Percentiles rank a stretch among this genome's conserved stretches.
Conservation (phyloP, 768 basidiomycete genomes). For the Coprinellus micaceus region DNA sequence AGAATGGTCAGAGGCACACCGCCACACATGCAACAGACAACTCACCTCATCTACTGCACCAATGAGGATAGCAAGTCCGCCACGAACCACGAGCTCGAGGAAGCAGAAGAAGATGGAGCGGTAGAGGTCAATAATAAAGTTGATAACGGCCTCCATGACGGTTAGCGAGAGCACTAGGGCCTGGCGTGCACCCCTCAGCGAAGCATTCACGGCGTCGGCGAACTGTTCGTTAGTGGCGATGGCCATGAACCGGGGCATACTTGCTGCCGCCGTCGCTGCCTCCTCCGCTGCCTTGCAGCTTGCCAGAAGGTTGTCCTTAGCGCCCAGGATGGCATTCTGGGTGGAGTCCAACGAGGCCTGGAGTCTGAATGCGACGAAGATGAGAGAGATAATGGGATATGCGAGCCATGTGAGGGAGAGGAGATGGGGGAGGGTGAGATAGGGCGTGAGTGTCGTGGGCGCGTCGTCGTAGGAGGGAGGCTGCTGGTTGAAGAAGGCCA, state of each 20-base stretch:
- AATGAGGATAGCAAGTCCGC: conserved; percentile 76
- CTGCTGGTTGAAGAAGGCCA: conserved; percentile 34
- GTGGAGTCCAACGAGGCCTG: conserved; percentile 69
- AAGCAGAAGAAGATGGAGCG: conserved; percentile 94
- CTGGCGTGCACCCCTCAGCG: conserved; percentile 71
- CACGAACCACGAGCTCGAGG: conserved; percentile 82
- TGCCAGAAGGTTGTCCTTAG: conserved; percentile 73
- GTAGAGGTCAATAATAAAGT: conserved; percentile 89
- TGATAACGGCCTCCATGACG: conserved; percentile 82
- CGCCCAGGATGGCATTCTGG: conserved; percentile 59
- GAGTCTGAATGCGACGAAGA: conserved; percentile 84
- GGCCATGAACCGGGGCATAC: conserved; percentile 87
- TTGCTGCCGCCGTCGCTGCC: conserved; percentile 78
- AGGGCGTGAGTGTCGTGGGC: conserved; percentile 61
- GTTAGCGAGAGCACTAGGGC: conserved; percentile 74
- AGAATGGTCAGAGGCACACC: too few species aligned
- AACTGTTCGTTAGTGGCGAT: conserved; percentile 79
- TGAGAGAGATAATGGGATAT: conserved; percentile 83
- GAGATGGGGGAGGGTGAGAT: conserved; percentile 78
- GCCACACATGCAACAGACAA: too few species aligned
- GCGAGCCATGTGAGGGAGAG: conserved; percentile 89
- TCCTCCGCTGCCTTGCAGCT: conserved; percentile 84
- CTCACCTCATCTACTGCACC: conserved; percentile 79
- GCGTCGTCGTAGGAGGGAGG: conserved; percentile 62
- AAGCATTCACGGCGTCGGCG: conserved; percentile 72